Conservation (phyloP, 495 filamentous ascomycete genomes). For the Massariosphaeria phaeospora region DNA sequence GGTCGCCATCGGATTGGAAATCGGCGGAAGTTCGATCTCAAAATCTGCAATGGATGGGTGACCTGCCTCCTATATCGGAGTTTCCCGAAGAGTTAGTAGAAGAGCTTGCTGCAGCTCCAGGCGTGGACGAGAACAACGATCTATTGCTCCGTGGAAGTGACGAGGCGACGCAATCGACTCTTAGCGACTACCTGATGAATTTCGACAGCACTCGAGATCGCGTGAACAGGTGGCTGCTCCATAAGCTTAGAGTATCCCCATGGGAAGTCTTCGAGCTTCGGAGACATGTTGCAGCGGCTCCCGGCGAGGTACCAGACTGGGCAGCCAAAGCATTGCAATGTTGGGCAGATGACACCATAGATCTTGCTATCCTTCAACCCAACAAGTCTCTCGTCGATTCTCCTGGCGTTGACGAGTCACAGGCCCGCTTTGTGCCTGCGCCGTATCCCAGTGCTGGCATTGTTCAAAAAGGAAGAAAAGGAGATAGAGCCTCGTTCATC, state of each 20-base stretch:
- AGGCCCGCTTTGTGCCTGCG: too few species aligned
- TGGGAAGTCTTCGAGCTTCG: constrained; percentile 19
- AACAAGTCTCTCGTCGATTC: too few species aligned
- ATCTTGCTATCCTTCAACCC: too few species aligned
- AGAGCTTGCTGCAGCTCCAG: neutral
- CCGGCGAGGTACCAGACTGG: constrained; percentile 8
- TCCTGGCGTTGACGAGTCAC: too few species aligned
- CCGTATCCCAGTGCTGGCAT: neutral
- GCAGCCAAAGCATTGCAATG: constrained; percentile 7
- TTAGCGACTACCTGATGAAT: constrained; percentile 23
- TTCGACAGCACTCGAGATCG: constrained; percentile 23
- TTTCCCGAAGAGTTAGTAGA: neutral
- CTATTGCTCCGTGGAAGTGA: constrained; percentile 10
- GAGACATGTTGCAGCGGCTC: neutral
- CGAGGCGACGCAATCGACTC: constrained; percentile 12
- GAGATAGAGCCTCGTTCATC: neutral
- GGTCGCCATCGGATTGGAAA: too few species aligned
- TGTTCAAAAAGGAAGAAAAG: neutral
- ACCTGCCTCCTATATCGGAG: neutral
- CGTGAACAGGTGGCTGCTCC: constrained; percentile 26
- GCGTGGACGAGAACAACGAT: neutral
- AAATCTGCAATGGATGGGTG: neutral
- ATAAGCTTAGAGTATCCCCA: constrained; percentile 27
- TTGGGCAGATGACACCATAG: constrained; percentile 1
- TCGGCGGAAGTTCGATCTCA: too few species aligned